Evolutionary conservation across 169 alveolate species (phyloP), one percentile per base, ranked within the genome.

Genomic region (Cryptosporidium baileyi): DNA sequence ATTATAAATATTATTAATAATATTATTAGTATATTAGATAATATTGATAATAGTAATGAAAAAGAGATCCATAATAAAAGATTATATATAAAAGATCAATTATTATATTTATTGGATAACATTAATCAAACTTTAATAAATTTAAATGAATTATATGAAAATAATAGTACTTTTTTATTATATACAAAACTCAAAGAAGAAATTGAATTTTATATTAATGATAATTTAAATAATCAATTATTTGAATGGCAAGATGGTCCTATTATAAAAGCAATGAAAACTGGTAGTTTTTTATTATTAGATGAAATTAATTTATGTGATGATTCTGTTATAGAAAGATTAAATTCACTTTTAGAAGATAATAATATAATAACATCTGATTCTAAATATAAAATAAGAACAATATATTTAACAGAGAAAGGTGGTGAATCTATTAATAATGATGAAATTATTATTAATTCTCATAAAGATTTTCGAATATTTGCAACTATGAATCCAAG

Each of bases 401-500:
- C 38, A 0, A 65, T 65, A 8, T 51, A 91, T 28, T 61, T 93
- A 49, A 91, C 96, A 49, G 96, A 94, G 61, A 90, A 89, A 44
- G 94, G 94, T 36, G 57, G 26, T 47, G 88, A 24, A 7, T 15
- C 47, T 60, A 11, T 26, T 32, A 28, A 36, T 0, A 88, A 89
- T 44, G 67, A 90, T n/a, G 93, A 92, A n/a, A 82, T 90, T 28
- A 90, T 81, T 61, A 81, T 97, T 36, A 90, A 88, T 51, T 98
- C 98, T 4, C 96, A 96, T 82, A 92, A 91, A 24, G 91, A 92
- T 45, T 98, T 98, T 89, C 92, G 96, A 22, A 92, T 98, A 36
- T 93, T 97, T 51, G 99, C 99, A n/a, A 98, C 99, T 15, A 98
- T 98, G 99, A 98, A 98, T 89, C 99, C 99, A 40, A 96, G 99